Percentiles rank a stretch among this genome's conserved stretches.
Conservation (phyloP, 2,329 filamentous ascomycete genomes). For the Penicillium sp. region DNA sequence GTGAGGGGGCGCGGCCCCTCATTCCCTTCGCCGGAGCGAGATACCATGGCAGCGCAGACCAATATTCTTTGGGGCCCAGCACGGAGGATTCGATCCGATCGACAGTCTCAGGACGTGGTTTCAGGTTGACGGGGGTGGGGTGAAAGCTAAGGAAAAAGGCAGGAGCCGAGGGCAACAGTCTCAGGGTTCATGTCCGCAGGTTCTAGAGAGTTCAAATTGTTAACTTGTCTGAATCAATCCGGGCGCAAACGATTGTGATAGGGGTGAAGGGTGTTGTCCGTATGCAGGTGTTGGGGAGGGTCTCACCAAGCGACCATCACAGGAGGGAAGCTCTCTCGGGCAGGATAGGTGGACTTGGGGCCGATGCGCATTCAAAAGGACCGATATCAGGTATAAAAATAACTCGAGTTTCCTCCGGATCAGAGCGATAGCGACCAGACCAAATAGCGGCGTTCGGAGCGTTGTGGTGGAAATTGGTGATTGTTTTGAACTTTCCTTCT, state of each 20-base stretch:
- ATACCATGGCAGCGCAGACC: conserved; percentile 36
- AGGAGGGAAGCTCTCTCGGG: conserved; percentile 13
- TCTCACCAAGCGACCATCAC: conserved; percentile 28
- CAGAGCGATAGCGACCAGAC: neutral
- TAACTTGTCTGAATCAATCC: conserved; percentile 10
- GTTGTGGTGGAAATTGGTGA: conserved; percentile 14
- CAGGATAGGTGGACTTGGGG: neutral
- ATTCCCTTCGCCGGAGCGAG: conserved; percentile 38
- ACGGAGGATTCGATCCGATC: conserved; percentile 11
- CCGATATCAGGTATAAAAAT: neutral
- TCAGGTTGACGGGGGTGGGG: conserved; percentile 23
- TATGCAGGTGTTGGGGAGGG: conserved; percentile 16
- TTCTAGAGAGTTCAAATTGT: conserved; percentile 15
- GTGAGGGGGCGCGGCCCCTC: conserved; percentile 37
- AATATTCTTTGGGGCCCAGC: neutral
- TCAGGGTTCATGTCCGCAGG: conserved; percentile 35
- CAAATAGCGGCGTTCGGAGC: conserved; percentile 4
- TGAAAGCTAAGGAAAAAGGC: conserved; percentile 28
- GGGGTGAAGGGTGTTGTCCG: conserved; percentile 7
- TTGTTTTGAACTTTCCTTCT: conserved; percentile 41
- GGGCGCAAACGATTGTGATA: conserved; percentile 8
- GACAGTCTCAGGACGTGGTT: conserved; percentile 21
- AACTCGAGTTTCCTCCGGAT: neutral
- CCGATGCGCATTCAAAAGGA: conserved; percentile 10
- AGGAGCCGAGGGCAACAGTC: conserved; percentile 33